These are phyloP conservation scores for Arthrinium puccinioides DNA, from an alignment of 2,329 filamentous ascomycete genomes.

Conservation along the genomic window DNA sequence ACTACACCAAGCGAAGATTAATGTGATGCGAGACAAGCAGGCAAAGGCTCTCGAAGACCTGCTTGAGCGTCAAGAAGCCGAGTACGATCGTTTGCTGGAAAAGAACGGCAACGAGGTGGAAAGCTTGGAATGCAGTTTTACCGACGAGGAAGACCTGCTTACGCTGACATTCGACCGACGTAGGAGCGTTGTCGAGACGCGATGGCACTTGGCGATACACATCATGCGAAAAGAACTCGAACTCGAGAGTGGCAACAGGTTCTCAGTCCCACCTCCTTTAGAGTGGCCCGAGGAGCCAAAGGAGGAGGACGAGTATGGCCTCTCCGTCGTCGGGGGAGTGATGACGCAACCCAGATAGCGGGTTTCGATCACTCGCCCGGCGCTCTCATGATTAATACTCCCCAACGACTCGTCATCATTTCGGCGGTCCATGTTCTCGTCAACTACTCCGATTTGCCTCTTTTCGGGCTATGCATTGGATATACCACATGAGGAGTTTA, in stretches of 20 bases:
- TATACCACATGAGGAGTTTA: too few relatives aligned
- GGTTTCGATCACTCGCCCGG: too few relatives aligned
- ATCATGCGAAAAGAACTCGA: constrained; percentile 48
- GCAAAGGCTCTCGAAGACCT: constrained; percentile 55
- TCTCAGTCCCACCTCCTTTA: constrained; percentile 29
- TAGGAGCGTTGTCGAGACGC: constrained; percentile 33
- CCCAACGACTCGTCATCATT: too few relatives aligned
- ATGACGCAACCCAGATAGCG: too few relatives aligned
- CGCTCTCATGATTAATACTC: too few relatives aligned
- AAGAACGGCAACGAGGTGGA: constrained; percentile 42
- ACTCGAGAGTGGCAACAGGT: constrained; percentile 32
- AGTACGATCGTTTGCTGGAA: constrained; percentile 37
- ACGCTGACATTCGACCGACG: constrained; percentile 36
- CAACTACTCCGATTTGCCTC: too few relatives aligned
- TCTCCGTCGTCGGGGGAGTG: too few relatives aligned
- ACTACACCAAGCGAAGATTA: constrained; percentile 53
- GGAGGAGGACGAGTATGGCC: too few relatives aligned
- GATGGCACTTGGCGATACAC: constrained; percentile 47
- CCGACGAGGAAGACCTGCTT: constrained; percentile 43
- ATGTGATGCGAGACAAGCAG: constrained; percentile 58
- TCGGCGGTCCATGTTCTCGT: too few relatives aligned
- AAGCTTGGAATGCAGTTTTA: constrained; percentile 36
- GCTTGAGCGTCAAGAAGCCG: constrained; percentile 44
- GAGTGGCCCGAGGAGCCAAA: constrained; percentile 32
- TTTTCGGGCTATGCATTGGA: too few relatives aligned